These are phyloP conservation scores for Aegilops sharonensis DNA, from an alignment of 176 grass and related monocot species.

Conservation along the genomic window DNA sequence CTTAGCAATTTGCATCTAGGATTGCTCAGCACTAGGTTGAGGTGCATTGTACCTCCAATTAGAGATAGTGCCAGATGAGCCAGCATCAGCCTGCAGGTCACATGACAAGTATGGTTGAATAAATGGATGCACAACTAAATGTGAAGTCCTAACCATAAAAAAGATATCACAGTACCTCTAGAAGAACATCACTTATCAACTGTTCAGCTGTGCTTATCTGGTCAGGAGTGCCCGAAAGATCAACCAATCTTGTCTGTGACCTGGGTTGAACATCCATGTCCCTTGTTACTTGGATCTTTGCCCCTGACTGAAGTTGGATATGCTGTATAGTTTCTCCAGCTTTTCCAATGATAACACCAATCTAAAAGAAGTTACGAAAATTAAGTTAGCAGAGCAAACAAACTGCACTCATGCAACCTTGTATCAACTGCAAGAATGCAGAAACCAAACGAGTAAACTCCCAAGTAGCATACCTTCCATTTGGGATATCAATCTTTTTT, in stretches of 20 bases:
- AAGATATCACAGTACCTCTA: conserved; percentile 57
- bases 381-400: too few relatives aligned
- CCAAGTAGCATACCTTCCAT: too few relatives aligned
- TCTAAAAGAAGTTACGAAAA: too few relatives aligned
- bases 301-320: too few relatives aligned
- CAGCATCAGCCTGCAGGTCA: conserved; percentile 68
- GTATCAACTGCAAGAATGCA: too few relatives aligned
- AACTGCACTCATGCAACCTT: too few relatives aligned
- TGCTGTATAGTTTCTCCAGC: too few relatives aligned
- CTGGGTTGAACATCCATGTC: conserved; percentile 80
- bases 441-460: too few relatives aligned
- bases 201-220: conserved; percentile 86
- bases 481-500: too few relatives aligned
- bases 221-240: conserved; percentile 81
- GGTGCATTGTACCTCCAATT: conserved; percentile 41
- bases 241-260: conserved; percentile 58
- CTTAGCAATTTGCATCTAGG: not conserved
- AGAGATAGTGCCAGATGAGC: conserved; percentile 50
- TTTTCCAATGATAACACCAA: too few relatives aligned
- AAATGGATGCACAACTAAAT: not conserved
- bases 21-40: too few relatives aligned
- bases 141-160: not conserved
- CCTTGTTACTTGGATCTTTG: not conserved
- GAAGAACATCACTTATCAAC: conserved; percentile 1
- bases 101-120: not conserved